Base-by-base conservation (phyloP, 2,329 filamentous ascomycete genomes). In the Nothopassalora personata region DNA sequence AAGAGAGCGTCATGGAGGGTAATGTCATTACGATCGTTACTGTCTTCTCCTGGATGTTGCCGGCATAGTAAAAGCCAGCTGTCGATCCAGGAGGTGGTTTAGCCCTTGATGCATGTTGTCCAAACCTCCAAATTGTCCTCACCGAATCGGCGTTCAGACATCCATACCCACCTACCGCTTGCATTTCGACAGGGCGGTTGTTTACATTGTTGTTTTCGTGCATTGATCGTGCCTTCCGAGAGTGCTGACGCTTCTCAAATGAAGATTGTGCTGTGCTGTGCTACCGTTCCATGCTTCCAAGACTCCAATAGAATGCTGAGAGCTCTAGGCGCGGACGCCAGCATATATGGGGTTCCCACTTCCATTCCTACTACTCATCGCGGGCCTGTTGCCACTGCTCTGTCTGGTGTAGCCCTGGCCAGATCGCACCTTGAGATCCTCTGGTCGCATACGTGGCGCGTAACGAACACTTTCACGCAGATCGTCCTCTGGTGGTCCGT, bases 381-480 rank as follows among this genome's bases (percentile, higher is more conserved):
- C 54, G 15, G 66, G 65, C 36, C 62, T 60, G 34, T 64, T 58
- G 28, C 57, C 57, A 46, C 57, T 64, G 6, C 46, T 54, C 19
- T 62, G 60, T 45, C 31, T 53, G 50, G 47, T 55, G 5, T 53
- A 57, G 43, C 50, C 51, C 34, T 68, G 67, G 7, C 67, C 67
- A 28, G 63, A 67, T 47, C 60, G 60, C n/a, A 63, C 73, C 9
- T 67, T 70, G 45, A 78, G 66, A 52, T 77, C 73, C 27, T 77
- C 74, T 10, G 71, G 69, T 1, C 70, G 70, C 28, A 67, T 65
- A 51, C 68, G 69, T 39, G 60, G 68, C 15, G 58, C 43, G 54
- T 71, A 76, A 27, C 68, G 67, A 4, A 74, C 66, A 1, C 72
- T 63, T 18, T 43, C 39, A 8, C 39, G 39, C 39, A 15, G 13